Percentiles rank a stretch among this genome's conserved stretches.
phyloP scores from a whole-genome alignment of 2,329 filamentous ascomycete species.

The Penicillium sp. region DNA sequence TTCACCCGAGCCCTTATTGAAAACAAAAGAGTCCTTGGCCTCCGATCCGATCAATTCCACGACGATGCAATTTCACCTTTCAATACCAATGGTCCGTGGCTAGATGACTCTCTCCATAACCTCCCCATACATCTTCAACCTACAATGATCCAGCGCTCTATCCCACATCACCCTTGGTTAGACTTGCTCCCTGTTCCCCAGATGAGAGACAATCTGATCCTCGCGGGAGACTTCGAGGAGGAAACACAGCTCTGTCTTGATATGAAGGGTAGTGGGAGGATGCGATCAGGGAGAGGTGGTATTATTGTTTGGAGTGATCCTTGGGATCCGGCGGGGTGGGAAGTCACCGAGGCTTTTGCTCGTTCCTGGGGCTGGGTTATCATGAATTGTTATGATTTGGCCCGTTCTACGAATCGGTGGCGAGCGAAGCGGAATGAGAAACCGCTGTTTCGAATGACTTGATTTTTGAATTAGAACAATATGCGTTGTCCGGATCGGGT shows the following conservation, averaged over 20 bases:
- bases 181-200: conserved; percentile 23
- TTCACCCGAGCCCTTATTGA: conserved; percentile 15
- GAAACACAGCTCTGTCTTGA: conserved; percentile 18
- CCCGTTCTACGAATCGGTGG: conserved; percentile 30
- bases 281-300: conserved; percentile 5
- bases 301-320: conserved; percentile 30
- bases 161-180: conserved; percentile 26
- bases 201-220: conserved; percentile 24
- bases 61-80: conserved; percentile 22
- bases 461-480: neutral
- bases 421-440: conserved; percentile 24
- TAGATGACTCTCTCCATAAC: neutral
- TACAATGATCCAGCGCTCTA: conserved; percentile 18
- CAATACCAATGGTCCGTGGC: neutral
- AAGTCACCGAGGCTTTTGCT: conserved; percentile 25
- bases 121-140: conserved; percentile 18
- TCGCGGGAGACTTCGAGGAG: conserved; percentile 14
- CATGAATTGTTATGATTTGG: conserved; percentile 22
- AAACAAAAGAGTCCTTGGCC: conserved; percentile 14
- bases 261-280: conserved; percentile 12
- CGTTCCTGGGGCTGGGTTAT: conserved; percentile 30
- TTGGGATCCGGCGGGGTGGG: conserved; percentile 31
- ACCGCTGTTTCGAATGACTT: conserved; percentile 12
- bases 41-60: conserved; percentile 12
- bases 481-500: too few relatives aligned